These are phyloP conservation scores for Cantharellus cinnabarinus DNA, from an alignment of 768 basidiomycete genomes.

Conservation along the genomic window DNA sequence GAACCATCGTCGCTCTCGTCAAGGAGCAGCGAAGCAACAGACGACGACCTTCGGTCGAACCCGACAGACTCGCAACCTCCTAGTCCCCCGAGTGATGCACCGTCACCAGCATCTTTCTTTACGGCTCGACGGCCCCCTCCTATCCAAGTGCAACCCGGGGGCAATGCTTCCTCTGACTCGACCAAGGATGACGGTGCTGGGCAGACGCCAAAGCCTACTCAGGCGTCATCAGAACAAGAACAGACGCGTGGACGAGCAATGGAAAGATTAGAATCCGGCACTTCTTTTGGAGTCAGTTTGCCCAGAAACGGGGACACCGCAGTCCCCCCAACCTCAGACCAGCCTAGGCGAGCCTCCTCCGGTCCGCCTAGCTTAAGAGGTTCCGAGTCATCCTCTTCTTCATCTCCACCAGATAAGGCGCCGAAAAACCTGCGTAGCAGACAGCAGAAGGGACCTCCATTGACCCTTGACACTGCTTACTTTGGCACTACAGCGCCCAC, in stretches of 20 bases:
- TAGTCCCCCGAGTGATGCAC: neutral
- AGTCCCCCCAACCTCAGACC: conserved; percentile 19
- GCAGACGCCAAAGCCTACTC: neutral
- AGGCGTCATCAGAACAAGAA: neutral
- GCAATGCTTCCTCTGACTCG: neutral
- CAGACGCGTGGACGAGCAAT: neutral
- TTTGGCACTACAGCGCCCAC: conserved; percentile 12
- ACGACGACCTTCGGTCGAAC: conserved; percentile 21
- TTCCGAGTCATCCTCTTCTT: neutral
- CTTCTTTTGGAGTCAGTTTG: neutral
- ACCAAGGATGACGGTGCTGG: neutral
- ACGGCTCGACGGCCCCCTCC: neutral
- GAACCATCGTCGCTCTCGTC: conserved; percentile 30
- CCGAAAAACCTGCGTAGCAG: no score
- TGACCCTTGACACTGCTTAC: conserved; percentile 1
- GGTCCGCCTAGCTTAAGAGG: conserved; percentile 15
- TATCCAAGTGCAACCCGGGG: neutral
- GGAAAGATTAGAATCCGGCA: neutral
- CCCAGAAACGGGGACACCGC: neutral
- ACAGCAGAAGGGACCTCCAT: conserved; percentile 7
- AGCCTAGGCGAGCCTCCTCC: conserved; percentile 18
- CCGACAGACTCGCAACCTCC: neutral
- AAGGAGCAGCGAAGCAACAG: conserved; percentile 40
- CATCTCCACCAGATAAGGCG: no score
- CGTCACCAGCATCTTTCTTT: neutral